Conservation (phyloP, 2,329 filamentous ascomycete genomes). For the Ceratocystis huliohia region DNA sequence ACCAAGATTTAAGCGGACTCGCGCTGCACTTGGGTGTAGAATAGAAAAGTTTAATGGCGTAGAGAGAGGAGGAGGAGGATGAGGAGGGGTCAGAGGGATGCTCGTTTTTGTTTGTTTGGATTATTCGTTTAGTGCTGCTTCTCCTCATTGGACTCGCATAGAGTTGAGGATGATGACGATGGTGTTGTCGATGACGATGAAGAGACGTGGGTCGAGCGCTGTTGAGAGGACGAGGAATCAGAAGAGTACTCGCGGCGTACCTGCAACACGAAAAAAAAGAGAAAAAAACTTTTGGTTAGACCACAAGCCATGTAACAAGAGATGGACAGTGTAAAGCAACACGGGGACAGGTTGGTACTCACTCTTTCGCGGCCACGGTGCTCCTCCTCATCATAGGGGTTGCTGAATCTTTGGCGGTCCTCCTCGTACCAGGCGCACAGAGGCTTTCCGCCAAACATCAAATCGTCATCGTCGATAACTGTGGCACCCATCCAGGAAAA, state of each 20-base stretch:
- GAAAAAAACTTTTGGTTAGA: neutral
- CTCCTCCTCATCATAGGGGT: constrained; percentile 31
- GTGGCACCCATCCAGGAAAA: constrained; percentile 37
- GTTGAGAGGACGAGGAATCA: constrained; percentile 8
- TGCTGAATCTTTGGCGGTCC: constrained; percentile 36
- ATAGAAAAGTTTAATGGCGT: neutral
- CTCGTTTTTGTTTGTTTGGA: neutral
- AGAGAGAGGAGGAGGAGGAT: neutral
- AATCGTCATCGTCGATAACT: constrained; percentile 45
- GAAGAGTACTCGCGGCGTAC: constrained; percentile 17
- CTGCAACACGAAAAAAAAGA: neutral
- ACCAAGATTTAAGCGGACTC: neutral
- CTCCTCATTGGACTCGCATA: constrained; percentile 5
- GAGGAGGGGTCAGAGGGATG: neutral
- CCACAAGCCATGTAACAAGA: neutral
- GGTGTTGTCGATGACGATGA: neutral
- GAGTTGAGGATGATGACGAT: neutral
- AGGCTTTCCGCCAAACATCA: constrained; percentile 49
- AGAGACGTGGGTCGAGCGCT: constrained; percentile 3
- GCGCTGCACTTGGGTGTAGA: neutral
- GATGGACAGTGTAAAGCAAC: neutral
- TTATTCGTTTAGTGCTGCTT: constrained; percentile 6
- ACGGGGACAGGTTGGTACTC: constrained; percentile 21
- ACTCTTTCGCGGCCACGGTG: constrained; percentile 31
- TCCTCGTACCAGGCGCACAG: constrained; percentile 49